Base-by-base conservation (phyloP, 179 eudicot species). In the Camellia oleifera region DNA sequence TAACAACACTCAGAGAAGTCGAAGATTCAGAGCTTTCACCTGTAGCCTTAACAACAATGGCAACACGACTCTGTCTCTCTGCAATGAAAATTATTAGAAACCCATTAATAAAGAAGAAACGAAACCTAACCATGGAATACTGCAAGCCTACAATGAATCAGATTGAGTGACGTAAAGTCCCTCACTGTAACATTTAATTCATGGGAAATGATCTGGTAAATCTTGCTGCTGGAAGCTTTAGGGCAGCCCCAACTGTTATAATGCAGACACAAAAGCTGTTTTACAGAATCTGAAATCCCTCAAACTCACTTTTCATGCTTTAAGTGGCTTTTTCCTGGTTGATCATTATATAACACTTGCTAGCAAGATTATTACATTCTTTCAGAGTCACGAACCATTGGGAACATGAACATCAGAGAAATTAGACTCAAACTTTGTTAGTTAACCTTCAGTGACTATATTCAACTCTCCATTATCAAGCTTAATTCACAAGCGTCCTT, bases 21-120 rank as follows among this genome's bases (percentile, higher is more conserved):
- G 97, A 93, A 58, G 97, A 82, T 78, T 92, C 98, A 42, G 98
- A 91, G 85, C 90, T 89, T 75, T 94, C 96, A 79, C 97, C 82
- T 0, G 88, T 50, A 65, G 98, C 97, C 84, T 87, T 96, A 80
- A 85, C 87, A 60, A 77, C 81, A 70, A 87, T 72, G 0, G 85
- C 74, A 69, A 80, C 71, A 67, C 86, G 88, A 20, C 84, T 81
- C 79, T 78, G 85, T 85, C 85, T 85, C 78, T 85, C 97, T 91
- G 83, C 69, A 77, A 60, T 48, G 63, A 46, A 87, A 70, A 65
- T n/a, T 10, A 12, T 10, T 10, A 74, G 50, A 61, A 65, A 53
- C 4, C 26, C 7, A 56, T 74, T 46, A 66, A 32, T 32, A 32
- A 32, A 46, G 20, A 67, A 73, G 20, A 62, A 10, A 6, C n/a